These are phyloP conservation scores for Malus sylvestris DNA, from an alignment of 306 rosid genomes.

Conservation along the genomic window DNA sequence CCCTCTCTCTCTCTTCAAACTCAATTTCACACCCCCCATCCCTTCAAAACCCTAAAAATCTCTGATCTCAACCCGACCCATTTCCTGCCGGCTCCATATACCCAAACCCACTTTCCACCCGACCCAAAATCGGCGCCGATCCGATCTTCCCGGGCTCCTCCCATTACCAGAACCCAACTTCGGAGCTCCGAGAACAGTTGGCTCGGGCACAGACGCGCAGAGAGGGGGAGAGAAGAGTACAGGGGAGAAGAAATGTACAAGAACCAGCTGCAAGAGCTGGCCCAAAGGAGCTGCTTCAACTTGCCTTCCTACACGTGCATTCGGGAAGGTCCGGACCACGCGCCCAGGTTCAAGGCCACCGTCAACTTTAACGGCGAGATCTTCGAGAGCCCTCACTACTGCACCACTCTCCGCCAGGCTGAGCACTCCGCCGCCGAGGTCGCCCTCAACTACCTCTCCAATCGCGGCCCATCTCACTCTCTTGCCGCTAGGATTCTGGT, in stretches of 20 bases:
- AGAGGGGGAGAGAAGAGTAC: neutral
- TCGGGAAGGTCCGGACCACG: conserved; percentile 99
- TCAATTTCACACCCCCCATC: conserved; percentile 6
- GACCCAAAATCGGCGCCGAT: conserved; percentile 24
- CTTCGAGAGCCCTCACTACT: conserved; percentile 82
- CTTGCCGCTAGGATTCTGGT: conserved; percentile 91
- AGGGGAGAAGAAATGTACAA: conserved; percentile 76
- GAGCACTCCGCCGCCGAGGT: conserved; percentile 99
- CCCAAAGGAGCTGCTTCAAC: conserved; percentile 97
- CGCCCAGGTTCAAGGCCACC: conserved; percentile 92
- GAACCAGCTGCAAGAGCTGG: conserved; percentile 99
- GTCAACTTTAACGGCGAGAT: conserved; percentile 97
- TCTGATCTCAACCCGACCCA: conserved; percentile 20
- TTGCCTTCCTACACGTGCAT: conserved; percentile 88
- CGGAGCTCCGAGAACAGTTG: neutral
- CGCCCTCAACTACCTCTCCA: conserved; percentile 84
- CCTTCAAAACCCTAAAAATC: conserved; percentile 23
- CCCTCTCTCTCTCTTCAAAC: conserved; percentile 4
- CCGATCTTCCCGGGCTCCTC: conserved; percentile 46
- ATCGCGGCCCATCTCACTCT: conserved; percentile 88
- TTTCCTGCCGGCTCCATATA: conserved; percentile 10
- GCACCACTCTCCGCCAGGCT: conserved; percentile 90
- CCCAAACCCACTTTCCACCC: neutral
- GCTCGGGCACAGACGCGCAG: neutral
- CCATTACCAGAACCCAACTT: neutral